A percentile compares a stretch with the other conserved stretches of the same genome.
Conservation (phyloP, 2,329 filamentous ascomycete species). For the Rhinocladiella similis region DNA sequence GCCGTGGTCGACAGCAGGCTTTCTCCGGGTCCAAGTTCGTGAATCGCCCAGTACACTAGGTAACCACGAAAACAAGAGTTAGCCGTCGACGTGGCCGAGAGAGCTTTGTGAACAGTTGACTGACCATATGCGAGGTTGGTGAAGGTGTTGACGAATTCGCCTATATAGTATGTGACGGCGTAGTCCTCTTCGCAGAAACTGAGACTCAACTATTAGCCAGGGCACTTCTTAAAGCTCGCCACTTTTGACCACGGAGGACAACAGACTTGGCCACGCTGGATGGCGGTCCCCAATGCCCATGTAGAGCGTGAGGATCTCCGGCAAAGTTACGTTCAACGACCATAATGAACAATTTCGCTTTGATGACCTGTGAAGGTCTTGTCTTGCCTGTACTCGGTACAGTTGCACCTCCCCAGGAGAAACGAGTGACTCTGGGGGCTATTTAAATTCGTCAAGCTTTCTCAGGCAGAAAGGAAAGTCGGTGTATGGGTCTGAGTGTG, state of each 20-base stretch:
- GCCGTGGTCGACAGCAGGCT: slow-evolving; percentile 18
- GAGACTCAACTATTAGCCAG: background rate
- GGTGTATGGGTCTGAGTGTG: too few relatives aligned
- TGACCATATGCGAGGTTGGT: slow-evolving; percentile 32
- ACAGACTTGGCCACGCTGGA: slow-evolving; percentile 23
- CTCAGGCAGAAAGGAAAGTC: background rate
- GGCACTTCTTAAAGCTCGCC: too few relatives aligned
- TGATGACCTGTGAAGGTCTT: too few relatives aligned
- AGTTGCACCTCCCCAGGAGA: background rate
- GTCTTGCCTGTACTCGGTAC: too few relatives aligned
- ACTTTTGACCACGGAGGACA: background rate
- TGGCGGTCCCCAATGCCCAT: slow-evolving; percentile 24
- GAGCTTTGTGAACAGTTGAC: background rate
- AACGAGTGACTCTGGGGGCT: too few relatives aligned
- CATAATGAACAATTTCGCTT: slow-evolving; percentile 3
- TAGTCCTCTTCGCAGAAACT: slow-evolving; percentile 33
- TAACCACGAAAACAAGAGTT: background rate
- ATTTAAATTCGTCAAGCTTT: too few relatives aligned
- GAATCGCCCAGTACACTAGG: slow-evolving; percentile 24
- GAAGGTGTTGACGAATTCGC: slow-evolving; percentile 34
- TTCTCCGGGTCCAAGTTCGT: slow-evolving; percentile 16
- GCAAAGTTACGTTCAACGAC: slow-evolving; percentile 21
- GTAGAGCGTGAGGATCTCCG: slow-evolving; percentile 17
- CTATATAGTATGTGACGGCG: slow-evolving; percentile 29
- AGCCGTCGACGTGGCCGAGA: background rate